Percentiles rank a stretch among this genome's conserved stretches.
These are phyloP conservation scores for Fusarium sacchari DNA, from an alignment of 2,329 filamentous ascomycete genomes.

Conservation along the genomic window DNA sequence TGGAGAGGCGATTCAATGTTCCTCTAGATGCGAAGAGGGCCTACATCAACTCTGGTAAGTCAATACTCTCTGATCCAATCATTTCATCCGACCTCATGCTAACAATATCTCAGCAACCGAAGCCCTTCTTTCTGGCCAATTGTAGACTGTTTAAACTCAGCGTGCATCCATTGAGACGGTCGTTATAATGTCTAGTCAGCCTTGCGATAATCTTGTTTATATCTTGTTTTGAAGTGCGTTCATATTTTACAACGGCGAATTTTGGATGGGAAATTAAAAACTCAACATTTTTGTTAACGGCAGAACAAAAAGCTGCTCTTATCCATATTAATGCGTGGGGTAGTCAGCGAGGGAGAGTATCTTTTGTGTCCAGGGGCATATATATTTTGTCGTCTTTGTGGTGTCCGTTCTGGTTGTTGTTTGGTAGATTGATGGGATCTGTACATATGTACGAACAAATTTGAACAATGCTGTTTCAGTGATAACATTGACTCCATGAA, in stretches of 20 bases:
- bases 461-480: conserved; percentile 32
- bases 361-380: conserved; percentile 11
- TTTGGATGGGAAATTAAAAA: conserved; percentile 39
- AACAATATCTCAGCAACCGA: conserved; percentile 70
- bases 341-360: conserved; percentile 30
- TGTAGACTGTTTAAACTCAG: conserved; percentile 58
- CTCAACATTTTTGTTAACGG: conserved; percentile 33
- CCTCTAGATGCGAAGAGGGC: conserved; percentile 86
- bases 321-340: conserved; percentile 41
- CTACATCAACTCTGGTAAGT: conserved; percentile 90
- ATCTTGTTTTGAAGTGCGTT: conserved; percentile 15
- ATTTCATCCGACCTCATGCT: conserved; percentile 9
- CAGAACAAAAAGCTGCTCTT: conserved; percentile 19
- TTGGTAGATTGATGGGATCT: conserved; percentile 29
- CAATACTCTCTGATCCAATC: not conserved
- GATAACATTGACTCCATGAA: not conserved
- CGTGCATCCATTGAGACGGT: conserved; percentile 19
- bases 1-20: conserved; percentile 90
- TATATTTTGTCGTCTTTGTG: conserved; percentile 19
- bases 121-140: conserved; percentile 79
- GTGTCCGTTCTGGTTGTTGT: conserved; percentile 33
- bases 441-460: conserved; percentile 43
- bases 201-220: conserved; percentile 26
- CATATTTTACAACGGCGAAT: conserved; percentile 30
- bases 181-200: conserved; percentile 31